A percentile compares a stretch with the other conserved stretches of the same genome.
Conservation (phyloP, 202 grass and related monocot genomes). For the Eragrostis tef region DNA sequence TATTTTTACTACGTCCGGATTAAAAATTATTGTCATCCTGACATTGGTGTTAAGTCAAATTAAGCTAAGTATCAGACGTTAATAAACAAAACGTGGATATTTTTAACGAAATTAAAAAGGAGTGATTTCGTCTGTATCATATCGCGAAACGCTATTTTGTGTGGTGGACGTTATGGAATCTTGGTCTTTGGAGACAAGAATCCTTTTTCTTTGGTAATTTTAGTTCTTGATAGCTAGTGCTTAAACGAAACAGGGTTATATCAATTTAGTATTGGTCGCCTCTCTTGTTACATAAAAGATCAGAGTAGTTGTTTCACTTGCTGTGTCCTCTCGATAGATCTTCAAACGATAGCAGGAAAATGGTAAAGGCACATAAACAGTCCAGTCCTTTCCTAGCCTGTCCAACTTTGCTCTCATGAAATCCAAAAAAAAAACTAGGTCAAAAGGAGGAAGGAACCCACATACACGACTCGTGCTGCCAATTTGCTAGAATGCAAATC, state of each 20-base stretch:
- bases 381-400: constrained; percentile 9
- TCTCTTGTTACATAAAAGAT: neutral
- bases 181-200: too few relatives aligned
- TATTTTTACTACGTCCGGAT: too few relatives aligned
- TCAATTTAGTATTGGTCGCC: neutral
- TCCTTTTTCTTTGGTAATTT: neutral
- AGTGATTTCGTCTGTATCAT: too few relatives aligned
- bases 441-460: neutral
- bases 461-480: neutral
- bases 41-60: too few relatives aligned
- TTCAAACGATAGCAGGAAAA: neutral
- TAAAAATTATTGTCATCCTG: too few relatives aligned
- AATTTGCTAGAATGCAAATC: constrained; percentile 34
- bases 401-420: neutral
- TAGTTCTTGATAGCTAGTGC: neutral
- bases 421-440: constrained; percentile 27
- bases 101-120: too few relatives aligned
- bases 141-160: too few relatives aligned
- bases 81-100: too few relatives aligned
- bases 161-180: too few relatives aligned
- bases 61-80: too few relatives aligned
- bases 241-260: neutral
- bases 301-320: too few relatives aligned
- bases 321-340: neutral
- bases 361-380: neutral